These are phyloP conservation scores for Phyllosticta capitalensis DNA, from an alignment of 2,329 filamentous ascomycete species.

Conservation along the genomic window DNA sequence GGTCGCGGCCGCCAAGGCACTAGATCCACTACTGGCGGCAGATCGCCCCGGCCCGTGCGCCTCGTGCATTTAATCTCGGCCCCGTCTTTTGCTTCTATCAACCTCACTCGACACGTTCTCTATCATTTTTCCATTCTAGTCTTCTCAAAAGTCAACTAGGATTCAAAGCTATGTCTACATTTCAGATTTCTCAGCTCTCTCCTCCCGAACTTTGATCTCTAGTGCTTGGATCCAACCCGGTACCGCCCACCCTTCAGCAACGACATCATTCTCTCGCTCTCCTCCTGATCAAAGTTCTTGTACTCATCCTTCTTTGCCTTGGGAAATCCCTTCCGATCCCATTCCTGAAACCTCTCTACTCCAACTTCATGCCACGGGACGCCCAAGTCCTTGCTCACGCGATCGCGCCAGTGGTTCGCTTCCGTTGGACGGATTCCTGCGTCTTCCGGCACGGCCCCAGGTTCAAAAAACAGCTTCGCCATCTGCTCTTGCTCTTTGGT, in stretches of 20 bases:
- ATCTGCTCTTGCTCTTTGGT: not conserved
- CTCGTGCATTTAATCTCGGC: not conserved
- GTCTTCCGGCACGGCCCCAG: not conserved
- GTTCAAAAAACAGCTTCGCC: conserved; percentile 9
- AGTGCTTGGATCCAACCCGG: not conserved
- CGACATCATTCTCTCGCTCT: not conserved
- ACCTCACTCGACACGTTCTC: not conserved
- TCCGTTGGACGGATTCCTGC: not conserved
- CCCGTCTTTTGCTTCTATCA: not conserved
- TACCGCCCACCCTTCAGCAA: not conserved
- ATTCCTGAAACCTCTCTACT: conserved; percentile 12
- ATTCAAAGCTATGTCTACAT: too few species aligned
- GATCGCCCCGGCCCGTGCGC: not conserved
- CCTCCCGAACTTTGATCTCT: not conserved
- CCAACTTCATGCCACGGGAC: conserved; percentile 13
- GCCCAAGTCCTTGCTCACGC: conserved; percentile 13
- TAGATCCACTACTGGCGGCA: not conserved
- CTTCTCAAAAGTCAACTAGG: too few species aligned
- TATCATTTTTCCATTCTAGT: not conserved
- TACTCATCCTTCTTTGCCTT: not conserved
- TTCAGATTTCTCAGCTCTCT: too few species aligned
- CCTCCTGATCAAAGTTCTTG: not conserved
- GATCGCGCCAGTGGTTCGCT: conserved; percentile 6
- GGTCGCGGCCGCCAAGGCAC: not conserved
- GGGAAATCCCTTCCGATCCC: conserved; percentile 13